Evolutionary conservation across 352 stramenopile species (phyloP).

Genomic region (Globisporangium barbulae): DNA sequence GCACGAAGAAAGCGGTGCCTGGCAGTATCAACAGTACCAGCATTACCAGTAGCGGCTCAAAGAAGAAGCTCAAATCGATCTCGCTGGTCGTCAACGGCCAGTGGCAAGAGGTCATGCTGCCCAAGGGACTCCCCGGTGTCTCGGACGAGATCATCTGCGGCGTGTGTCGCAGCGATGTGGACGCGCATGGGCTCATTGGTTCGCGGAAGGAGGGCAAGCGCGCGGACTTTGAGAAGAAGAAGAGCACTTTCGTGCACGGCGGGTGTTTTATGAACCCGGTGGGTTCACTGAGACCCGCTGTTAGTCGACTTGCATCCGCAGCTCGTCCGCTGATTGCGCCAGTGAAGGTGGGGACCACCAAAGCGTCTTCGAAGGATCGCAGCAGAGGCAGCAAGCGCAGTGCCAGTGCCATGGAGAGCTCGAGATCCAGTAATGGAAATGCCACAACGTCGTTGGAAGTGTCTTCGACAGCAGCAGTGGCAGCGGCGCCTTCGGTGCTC

Average conservation of each 20-base stretch:
- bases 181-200: constrained; percentile 50
- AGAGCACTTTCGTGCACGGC: constrained; percentile 56
- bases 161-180: constrained; percentile 46
- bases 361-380: constrained; percentile 1
- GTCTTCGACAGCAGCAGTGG: constrained; percentile 3
- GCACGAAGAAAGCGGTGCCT: not conserved
- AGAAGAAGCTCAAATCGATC: constrained; percentile 60
- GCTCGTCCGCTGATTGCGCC: not conserved
- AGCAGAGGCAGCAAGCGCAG: constrained; percentile 5
- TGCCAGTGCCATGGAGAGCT: not conserved
- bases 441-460: not conserved
- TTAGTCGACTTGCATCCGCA: not conserved
- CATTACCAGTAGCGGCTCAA: constrained; percentile 18
- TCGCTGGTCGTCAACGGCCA: constrained; percentile 49
- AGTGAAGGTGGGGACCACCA: constrained; percentile 5
- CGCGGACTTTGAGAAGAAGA: constrained; percentile 52
- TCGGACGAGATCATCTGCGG: constrained; percentile 55
- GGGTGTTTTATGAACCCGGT: constrained; percentile 60
- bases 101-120: constrained; percentile 53
- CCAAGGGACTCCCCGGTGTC: constrained; percentile 46
- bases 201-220: constrained; percentile 47
- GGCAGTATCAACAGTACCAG: constrained; percentile 1
- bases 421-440: not conserved
- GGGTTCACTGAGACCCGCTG: constrained; percentile 5
- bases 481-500: constrained; percentile 26